A percentile compares a stretch with the other conserved stretches of the same genome.
phyloP scores from a whole-genome alignment of 2,329 filamentous ascomycete genomes.

The Exophiala viscosa region DNA sequence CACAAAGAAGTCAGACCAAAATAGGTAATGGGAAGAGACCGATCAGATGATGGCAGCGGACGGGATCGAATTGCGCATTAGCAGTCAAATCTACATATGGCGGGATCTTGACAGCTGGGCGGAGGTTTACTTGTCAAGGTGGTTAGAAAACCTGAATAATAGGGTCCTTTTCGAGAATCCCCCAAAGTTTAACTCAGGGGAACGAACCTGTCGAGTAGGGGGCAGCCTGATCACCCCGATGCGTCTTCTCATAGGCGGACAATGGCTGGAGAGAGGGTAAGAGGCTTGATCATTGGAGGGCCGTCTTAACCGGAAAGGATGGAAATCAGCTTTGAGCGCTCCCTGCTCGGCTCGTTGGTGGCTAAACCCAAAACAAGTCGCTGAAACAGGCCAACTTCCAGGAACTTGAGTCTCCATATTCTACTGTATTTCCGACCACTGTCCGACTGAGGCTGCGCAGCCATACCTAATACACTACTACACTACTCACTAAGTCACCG shows the following conservation, averaged over 20 bases:
- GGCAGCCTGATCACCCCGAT: slow-evolving; percentile 1
- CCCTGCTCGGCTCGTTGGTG: neutral
- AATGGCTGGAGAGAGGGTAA: too few species aligned
- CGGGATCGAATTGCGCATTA: neutral
- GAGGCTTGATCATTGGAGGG: too few species aligned
- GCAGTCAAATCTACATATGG: neutral
- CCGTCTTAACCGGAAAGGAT: too few species aligned
- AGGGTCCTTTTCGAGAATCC: neutral
- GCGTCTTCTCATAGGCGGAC: neutral
- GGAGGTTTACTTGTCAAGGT: neutral
- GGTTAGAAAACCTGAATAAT: neutral
- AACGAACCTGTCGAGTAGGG: neutral
- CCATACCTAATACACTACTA: neutral
- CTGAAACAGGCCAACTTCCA: slow-evolving; percentile 2
- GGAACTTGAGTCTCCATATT: neutral
- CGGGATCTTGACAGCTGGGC: neutral
- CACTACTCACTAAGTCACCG: neutral
- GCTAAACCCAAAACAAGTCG: neutral
- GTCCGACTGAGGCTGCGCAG: neutral
- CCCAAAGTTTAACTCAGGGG: neutral
- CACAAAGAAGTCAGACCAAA: too few species aligned
- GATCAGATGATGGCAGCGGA: neutral
- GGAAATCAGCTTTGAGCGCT: too few species aligned
- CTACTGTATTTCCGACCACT: neutral
- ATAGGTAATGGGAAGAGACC: too few species aligned